These are phyloP conservation scores for Massarina eburnea DNA, from an alignment of 2,329 filamentous ascomycete species.

Conservation along the genomic window DNA sequence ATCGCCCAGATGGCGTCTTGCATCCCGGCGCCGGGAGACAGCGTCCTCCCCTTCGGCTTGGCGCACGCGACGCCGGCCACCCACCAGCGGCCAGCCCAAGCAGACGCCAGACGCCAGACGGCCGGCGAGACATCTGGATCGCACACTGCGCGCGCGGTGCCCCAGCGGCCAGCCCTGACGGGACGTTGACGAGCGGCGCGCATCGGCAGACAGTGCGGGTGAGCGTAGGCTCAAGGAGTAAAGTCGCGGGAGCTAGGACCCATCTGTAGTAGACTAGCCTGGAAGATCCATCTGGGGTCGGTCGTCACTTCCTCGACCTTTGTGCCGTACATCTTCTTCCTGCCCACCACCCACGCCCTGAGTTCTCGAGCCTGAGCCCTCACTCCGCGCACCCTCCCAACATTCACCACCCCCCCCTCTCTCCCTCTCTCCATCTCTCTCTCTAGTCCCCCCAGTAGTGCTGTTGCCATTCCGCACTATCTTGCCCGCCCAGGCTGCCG, in stretches of 20 bases:
- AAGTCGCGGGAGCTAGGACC: no score
- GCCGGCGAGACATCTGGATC: conserved; percentile 2
- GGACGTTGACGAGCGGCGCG: no score
- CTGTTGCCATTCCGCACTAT: conserved; percentile 22
- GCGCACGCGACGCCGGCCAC: conserved; percentile 6
- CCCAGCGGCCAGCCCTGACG: neutral
- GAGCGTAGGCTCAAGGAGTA: no score
- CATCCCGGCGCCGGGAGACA: neutral
- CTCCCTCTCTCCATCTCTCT: conserved; percentile 2
- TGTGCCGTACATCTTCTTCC: neutral
- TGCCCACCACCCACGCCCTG: neutral
- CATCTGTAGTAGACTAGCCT: no score
- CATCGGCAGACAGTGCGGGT: no score
- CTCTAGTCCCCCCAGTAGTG: conserved; percentile 4
- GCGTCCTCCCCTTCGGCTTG: conserved; percentile 6
- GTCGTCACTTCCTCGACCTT: neutral
- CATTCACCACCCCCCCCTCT: conserved; percentile 3
- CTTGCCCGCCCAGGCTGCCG: conserved; percentile 18
- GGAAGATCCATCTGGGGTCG: no score
- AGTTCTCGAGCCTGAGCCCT: neutral
- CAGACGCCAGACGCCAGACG: neutral
- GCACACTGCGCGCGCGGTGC: neutral
- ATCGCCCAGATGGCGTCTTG: conserved; percentile 11
- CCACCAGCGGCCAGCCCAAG: no score
- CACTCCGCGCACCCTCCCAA: neutral